Evolutionary conservation across 768 basidiomycete species (phyloP), one percentile per base, ranked within the genome.

Genomic region (Trametes coccinea): DNA sequence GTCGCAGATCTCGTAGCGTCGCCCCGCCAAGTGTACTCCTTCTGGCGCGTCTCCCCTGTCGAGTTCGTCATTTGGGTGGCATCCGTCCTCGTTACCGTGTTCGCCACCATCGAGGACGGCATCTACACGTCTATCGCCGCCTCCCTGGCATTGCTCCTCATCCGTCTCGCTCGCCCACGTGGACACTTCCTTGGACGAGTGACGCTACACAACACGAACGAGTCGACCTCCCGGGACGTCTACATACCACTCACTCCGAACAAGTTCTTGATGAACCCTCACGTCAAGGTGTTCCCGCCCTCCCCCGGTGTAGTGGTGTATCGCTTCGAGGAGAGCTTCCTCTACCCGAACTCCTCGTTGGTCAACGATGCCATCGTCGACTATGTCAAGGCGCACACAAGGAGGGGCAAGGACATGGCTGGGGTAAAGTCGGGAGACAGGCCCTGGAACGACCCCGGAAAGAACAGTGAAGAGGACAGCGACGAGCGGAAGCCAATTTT

Each of bases 391-490:
- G 77, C 76, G 57, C 79, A 87, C 66, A 92, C 89, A 65, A 81
- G 85, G 33, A 83, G 90, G 47, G 93, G 92, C 29, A 84, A 81
- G 67, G 89, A 95, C 71, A 80, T 89, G 74, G 77, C 80, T 43
- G 70, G 75, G n/a, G 79, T 92, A 60, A 81, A 75, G 58, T 75
- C 84, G 33, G 79, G 81, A 58, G 93, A 95, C 71, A 84, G 95
- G 48, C 83, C 92, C 13, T 98, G 95, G 95, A 98, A 98, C 70
- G 94, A 97, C 67, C 86, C 91, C 11, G 92, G 92, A 33, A 89
- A 89, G 31, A 68, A 72, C 50, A 76, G 78, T 17, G 78, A 79
- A 17, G 56, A 50, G 13, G 79, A 75, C 39, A 82, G 85, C 33
- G 80, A 78, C 60, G 71, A 66, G 44, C 74, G 74, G 65, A 85